Base-by-base conservation (phyloP, 352 stramenopile species). In the Elongisporangium anandrum region DNA sequence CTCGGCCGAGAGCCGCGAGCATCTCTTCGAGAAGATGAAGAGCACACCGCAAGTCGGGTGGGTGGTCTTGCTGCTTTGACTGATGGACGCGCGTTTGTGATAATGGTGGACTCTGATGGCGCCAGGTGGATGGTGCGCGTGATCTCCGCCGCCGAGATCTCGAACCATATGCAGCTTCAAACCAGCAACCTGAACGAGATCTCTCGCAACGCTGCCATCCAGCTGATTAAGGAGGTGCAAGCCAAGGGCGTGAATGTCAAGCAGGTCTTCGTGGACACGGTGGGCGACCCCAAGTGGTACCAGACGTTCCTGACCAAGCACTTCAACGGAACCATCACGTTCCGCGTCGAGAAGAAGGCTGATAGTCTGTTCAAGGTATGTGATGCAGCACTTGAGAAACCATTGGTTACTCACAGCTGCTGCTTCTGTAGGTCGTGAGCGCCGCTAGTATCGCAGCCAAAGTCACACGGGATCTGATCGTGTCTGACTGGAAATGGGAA, bases 341-440 rank as follows among this genome's bases (percentile, higher is more conserved):
- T 99, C 66, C 81, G 91, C 38, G 96, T 98, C n/a, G 90, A 96
- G 68, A 97, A 97, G 78, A 98, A 98, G 64, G 96, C 95, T 20
- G 96, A 99, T 72, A 96, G 92, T 59, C 85, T 98, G 10, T 98
- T 98, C 84, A 97, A 97, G 71, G 90, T 90, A 22, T n/a, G n/a
- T n/a, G n/a, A n/a, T n/a, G n/a, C n/a, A n/a, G n/a, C n/a, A n/a
- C n/a, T n/a, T n/a, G 5, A 17, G 16, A 12, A 12, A 7, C 17
- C 34, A 45, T 3, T 17, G n/a, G n/a, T n/a, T n/a, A n/a, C n/a
- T n/a, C n/a, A 45, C 34, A 9, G 17, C 19, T 47, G 20, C 56
- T 64, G 22, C 13, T 54, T 1, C 34, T 65, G 48, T 48, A 89
- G 79, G 80, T 96, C 4, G 90, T 97, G 17, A 96, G 90, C 75